Percentiles rank a stretch among this genome's conserved stretches.
These are phyloP conservation scores for Fusarium falciforme DNA, from an alignment of 2,329 filamentous ascomycete species.

Conservation along the genomic window DNA sequence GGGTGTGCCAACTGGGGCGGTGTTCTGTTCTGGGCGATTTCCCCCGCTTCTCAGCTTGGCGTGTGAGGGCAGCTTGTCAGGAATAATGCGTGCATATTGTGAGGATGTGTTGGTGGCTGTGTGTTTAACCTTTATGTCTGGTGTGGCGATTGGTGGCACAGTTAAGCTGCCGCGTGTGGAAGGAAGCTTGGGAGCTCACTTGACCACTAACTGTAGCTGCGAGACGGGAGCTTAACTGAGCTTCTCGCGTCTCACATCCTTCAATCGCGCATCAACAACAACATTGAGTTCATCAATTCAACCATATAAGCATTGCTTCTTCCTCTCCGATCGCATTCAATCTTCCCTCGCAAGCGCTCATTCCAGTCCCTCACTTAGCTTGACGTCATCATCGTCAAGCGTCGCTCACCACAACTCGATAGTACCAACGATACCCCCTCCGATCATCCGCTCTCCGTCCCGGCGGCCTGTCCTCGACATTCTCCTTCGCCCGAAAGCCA, in stretches of 20 bases:
- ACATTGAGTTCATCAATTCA: constrained; percentile 13
- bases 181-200: constrained; percentile 33
- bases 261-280: constrained; percentile 12
- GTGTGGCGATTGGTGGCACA: not conserved
- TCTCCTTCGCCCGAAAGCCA: constrained; percentile 35
- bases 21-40: constrained; percentile 3
- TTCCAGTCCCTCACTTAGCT: not conserved
- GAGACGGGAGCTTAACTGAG: constrained; percentile 29
- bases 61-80: not conserved
- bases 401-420: constrained; percentile 36
- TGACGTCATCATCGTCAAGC: constrained; percentile 21
- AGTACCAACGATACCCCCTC: constrained; percentile 35
- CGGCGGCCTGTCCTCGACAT: constrained; percentile 42
- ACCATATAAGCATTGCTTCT: not conserved
- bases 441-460: constrained; percentile 39
- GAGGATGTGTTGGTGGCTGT: too few species aligned
- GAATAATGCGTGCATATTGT: not conserved
- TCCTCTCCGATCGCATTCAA: not conserved
- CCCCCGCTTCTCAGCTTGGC: constrained; percentile 36
- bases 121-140: constrained; percentile 6
- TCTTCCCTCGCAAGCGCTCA: not conserved
- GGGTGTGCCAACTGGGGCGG: constrained; percentile 13
- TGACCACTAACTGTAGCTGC: constrained; percentile 13
- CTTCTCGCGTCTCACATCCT: constrained; percentile 22
- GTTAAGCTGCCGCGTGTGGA: not conserved